Evolutionary conservation across 2,329 filamentous ascomycete species (phyloP).

Genomic region (Domatiomyces globalis): DNA sequence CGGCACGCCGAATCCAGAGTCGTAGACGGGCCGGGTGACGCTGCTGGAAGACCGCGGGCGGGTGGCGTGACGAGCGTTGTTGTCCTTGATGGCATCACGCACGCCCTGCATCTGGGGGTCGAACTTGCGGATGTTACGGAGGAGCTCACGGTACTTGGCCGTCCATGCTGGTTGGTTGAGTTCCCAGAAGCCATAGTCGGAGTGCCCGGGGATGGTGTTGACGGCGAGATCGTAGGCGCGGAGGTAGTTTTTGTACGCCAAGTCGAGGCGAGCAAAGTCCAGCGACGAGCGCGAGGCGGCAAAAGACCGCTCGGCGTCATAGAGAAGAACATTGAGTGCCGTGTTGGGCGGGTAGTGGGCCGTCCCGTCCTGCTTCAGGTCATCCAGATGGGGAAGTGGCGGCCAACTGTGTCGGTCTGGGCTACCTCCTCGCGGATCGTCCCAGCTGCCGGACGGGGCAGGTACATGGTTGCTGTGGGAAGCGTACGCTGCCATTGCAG

Average conservation of each 20-base stretch:
- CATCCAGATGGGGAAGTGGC: constrained; percentile 30
- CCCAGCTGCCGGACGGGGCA: constrained; percentile 12
- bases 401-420: constrained; percentile 8
- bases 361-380: constrained; percentile 34
- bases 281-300: constrained; percentile 23
- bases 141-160: constrained; percentile 35
- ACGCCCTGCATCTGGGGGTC: constrained; percentile 40
- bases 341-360: constrained; percentile 21
- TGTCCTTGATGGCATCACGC: constrained; percentile 46
- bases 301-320: constrained; percentile 28
- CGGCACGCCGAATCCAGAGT: constrained; percentile 10
- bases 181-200: constrained; percentile 55
- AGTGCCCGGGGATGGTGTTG: constrained; percentile 61
- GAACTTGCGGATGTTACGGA: constrained; percentile 16
- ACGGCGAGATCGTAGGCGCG: constrained; percentile 66
- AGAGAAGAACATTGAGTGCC: constrained; percentile 15
- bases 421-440: constrained; percentile 8
- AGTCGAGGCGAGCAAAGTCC: constrained; percentile 52
- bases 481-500: constrained; percentile 17
- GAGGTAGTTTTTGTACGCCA: constrained; percentile 72
- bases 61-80: constrained; percentile 50
- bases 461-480: constrained; percentile 6
- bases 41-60: constrained; percentile 22
- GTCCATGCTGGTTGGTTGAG: constrained; percentile 37
- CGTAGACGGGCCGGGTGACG: constrained; percentile 5